Conservation (phyloP, 176 grass and related monocot genomes). For the Neostapfia colusana region DNA sequence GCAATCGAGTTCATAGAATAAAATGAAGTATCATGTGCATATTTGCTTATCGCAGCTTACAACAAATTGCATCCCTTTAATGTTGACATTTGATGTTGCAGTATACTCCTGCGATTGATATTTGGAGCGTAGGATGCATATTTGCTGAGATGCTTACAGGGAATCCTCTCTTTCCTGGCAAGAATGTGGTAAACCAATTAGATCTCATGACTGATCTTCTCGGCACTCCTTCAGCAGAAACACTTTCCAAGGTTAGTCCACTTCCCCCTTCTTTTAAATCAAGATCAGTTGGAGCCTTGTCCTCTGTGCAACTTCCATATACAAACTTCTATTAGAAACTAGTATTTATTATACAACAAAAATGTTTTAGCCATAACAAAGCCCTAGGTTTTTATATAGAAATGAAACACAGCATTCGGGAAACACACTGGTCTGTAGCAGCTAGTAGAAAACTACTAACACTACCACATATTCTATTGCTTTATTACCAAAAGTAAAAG, state of each 20-base stretch:
- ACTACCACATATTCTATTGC: no score
- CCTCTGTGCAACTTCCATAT: background rate
- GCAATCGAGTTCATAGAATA: background rate
- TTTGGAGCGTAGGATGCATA: conserved; percentile 89
- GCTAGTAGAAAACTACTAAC: background rate
- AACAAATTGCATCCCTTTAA: background rate
- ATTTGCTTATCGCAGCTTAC: background rate
- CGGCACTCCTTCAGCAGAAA: conserved; percentile 66
- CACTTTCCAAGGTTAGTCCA: conserved; percentile 57
- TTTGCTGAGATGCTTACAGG: conserved; percentile 84
- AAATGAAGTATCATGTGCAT: background rate
- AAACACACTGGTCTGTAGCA: background rate
- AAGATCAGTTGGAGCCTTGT: conserved; percentile 16
- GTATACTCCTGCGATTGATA: conserved; percentile 86
- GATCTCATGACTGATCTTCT: conserved; percentile 88
- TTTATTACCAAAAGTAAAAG: no score
- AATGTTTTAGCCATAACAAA: background rate
- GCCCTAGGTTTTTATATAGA: no score
- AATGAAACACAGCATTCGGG: background rate
- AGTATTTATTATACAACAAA: background rate
- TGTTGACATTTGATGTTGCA: conserved; percentile 40
- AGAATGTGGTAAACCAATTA: conserved; percentile 83
- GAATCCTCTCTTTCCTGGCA: conserved; percentile 73
- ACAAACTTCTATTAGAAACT: background rate
- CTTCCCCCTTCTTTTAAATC: conserved; percentile 15